Base-by-base conservation (phyloP, 192 early-diverging fungal species). In the Jimgerdemannia flammicorona region DNA sequence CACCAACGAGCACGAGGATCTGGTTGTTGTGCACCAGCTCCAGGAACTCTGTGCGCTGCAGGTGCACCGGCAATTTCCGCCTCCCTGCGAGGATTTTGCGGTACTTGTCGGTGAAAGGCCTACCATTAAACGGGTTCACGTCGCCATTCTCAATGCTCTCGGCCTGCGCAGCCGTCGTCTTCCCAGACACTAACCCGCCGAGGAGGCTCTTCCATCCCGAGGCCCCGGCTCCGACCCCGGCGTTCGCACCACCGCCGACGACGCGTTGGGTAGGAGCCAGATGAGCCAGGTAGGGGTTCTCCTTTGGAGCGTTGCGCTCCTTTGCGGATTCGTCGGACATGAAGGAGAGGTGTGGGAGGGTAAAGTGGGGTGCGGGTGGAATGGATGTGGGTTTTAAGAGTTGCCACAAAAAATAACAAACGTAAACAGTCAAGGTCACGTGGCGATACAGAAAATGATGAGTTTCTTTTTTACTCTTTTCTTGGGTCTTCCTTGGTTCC, bases 1-100 rank as follows among this genome's bases (percentile, higher is more conserved):
- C 96, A 72, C 98, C 98, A 43, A 98, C 97, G 64, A 99, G 87
- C 40, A 99, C 93, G 14, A 99, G 81, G 76, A 94, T 93, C 81
- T 98, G 98, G 86, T 97, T 96, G 18, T 89, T 88, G 81, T 99
- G 97, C 4, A 99, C 79, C 78, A 99, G 83, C 40, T 96, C 86
- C 40, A 99, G 84, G 78, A 99, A 99, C 76, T 94, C 92, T 44
- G 90, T 83, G 49, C 98, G 90, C 80, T 99, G 96, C 73, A 93
- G 91, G 84, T 98, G 93, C 20, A 99, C 97, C 42, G 98, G 98
- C 44, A 99, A 91, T 63, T 91, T 90, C 67, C 94, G 89, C 44
- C 98, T 91, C 76, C 91, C 93, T 44, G 82, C 83, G 71, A 99
- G 85, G 74, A 99, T 98, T 65, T 92, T 87, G 64, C 85, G 84